phyloP scores from a whole-genome alignment of 169 alveolate species.

The Eimeria zaria region DNA sequence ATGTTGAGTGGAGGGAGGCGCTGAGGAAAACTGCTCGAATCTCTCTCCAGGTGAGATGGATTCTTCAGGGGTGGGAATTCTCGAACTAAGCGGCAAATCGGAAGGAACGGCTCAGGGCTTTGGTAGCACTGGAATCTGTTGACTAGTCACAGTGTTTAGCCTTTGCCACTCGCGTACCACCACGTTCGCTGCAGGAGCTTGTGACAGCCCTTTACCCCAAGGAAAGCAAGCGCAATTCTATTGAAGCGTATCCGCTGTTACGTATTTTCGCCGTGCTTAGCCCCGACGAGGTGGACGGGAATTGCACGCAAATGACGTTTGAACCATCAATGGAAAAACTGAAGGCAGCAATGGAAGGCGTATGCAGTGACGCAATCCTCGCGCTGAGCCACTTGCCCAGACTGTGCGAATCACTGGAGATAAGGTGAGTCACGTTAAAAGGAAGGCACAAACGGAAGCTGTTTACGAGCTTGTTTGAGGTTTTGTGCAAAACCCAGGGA shows the following conservation, averaged over 20 bases:
- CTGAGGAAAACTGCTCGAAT: conserved; percentile 92
- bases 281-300: conserved; percentile 37
- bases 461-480: conserved; percentile 15
- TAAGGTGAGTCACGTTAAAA: background rate
- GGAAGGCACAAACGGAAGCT: background rate
- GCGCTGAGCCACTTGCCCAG: conserved; percentile 86
- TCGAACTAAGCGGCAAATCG: background rate
- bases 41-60: conserved; percentile 89
- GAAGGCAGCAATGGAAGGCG: conserved; percentile 82
- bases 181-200: conserved; percentile 57
- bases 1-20: conserved; percentile 87
- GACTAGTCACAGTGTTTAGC: background rate
- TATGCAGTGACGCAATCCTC: conserved; percentile 87
- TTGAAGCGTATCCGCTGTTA: conserved; percentile 86
- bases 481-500: background rate
- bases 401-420: conserved; percentile 83
- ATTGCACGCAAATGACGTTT: conserved; percentile 86
- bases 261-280: conserved; percentile 82
- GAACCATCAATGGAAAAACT: conserved; percentile 87
- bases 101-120: background rate
- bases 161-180: background rate
- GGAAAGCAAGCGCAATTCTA: conserved; percentile 71
- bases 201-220: conserved; percentile 77
- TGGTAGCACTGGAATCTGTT: background rate
- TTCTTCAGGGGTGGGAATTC: background rate